phyloP scores from a whole-genome alignment of 345 rosid species.

The Sisymbrium irio region DNA sequence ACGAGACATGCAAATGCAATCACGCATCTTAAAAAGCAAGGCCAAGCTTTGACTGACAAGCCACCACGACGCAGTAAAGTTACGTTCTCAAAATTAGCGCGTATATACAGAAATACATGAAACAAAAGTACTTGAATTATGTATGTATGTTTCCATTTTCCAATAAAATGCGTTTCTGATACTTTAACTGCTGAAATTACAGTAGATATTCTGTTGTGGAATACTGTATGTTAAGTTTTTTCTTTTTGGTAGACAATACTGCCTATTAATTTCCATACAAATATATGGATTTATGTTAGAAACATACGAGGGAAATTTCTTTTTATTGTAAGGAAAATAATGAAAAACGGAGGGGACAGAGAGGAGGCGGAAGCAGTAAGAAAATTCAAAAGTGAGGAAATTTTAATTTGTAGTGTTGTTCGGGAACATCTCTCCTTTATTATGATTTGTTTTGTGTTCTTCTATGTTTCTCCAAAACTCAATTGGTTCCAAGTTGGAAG shows the following conservation, averaged over 20 bases:
- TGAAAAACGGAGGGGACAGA: conserved; percentile 23
- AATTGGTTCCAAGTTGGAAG: background rate
- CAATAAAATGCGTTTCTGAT: conserved; percentile 8
- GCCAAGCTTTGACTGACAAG: conserved; percentile 35
- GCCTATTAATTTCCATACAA: too few relatives aligned
- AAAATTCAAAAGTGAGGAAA: conserved; percentile 3
- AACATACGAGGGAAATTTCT: background rate
- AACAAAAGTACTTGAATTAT: conserved; percentile 22
- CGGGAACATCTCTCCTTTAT: conserved; percentile 35
- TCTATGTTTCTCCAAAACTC: background rate
- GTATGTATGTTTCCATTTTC: conserved; percentile 29
- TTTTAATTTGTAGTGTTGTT: conserved; percentile 28
- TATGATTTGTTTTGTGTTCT: background rate
- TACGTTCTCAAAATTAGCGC: conserved; percentile 33
- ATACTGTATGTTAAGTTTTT: background rate
- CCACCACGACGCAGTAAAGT: conserved; percentile 38
- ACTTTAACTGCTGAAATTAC: background rate
- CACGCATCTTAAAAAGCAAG: conserved; percentile 34
- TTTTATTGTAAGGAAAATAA: background rate
- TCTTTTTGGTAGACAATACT: too few relatives aligned
- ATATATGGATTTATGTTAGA: too few relatives aligned
- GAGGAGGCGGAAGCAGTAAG: conserved; percentile 36
- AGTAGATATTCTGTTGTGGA: background rate
- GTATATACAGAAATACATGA: conserved; percentile 1
- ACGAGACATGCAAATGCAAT: conserved; percentile 36